These are phyloP conservation scores for Candida chauliodis DNA, from an alignment of 805 yeast genomes.

Conservation along the genomic window DNA sequence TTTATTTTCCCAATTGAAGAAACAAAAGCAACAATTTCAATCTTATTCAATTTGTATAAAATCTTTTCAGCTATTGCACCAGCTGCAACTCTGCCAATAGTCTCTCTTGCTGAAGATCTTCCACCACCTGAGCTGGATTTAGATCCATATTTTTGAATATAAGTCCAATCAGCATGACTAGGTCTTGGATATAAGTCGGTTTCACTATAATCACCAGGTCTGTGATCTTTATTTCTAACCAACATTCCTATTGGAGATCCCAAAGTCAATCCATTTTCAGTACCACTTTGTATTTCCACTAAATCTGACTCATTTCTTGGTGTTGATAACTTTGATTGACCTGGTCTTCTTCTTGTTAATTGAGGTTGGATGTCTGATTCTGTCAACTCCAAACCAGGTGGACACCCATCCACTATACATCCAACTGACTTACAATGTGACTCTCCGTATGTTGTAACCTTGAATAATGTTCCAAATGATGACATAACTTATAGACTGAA, in stretches of 20 bases:
- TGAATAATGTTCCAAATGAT: conserved; percentile 38
- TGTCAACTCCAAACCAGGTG: conserved; percentile 84
- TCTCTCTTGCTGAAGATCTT: conserved; percentile 94
- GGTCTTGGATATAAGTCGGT: conserved; percentile 97
- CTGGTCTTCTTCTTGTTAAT: conserved; percentile 95
- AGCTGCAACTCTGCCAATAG: conserved; percentile 98
- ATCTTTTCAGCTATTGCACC: conserved; percentile 98
- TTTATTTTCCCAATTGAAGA: conserved; percentile 82
- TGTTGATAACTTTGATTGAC: conserved; percentile 87
- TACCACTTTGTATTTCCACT: conserved; percentile 92
- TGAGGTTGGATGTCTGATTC: conserved; percentile 95
- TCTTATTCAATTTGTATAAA: conserved; percentile 59
- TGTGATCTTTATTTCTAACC: conserved; percentile 90
- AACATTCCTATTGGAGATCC: conserved; percentile 97
- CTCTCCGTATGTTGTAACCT: conserved; percentile 95
- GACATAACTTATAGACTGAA: conserved; percentile 26
- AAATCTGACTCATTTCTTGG: conserved; percentile 95
- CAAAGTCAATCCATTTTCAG: conserved; percentile 83
- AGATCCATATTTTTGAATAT: conserved; percentile 82
- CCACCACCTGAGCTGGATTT: conserved; percentile 98
- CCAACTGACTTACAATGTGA: conserved; percentile 98
- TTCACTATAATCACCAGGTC: conserved; percentile 94
- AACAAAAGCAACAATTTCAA: conserved; percentile 95
- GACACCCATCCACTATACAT: conserved; percentile 97
- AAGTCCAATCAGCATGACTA: conserved; percentile 96